These are phyloP conservation scores for Chlorella sp. DNA, from an alignment of 139 green algal genomes.

Conservation along the genomic window DNA sequence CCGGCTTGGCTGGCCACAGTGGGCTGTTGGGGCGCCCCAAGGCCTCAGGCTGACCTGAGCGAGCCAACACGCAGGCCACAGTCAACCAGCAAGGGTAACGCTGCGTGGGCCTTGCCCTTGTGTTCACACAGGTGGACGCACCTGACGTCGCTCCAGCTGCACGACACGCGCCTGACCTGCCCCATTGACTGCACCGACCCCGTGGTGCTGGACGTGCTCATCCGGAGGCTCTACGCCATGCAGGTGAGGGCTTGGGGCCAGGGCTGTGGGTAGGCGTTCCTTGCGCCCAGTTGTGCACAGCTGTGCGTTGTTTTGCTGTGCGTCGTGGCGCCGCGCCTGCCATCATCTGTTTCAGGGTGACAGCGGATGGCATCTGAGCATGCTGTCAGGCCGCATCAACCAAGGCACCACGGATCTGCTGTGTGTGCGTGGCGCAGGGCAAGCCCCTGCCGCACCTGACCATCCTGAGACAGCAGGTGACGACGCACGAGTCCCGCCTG, in stretches of 20 bases:
- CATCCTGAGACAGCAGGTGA: constrained; percentile 1
- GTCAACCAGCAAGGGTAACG: background rate
- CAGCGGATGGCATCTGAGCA: background rate
- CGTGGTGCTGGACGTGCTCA: background rate
- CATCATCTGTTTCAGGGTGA: background rate
- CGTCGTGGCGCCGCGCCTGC: background rate
- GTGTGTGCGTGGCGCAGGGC: background rate
- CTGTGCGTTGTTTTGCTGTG: background rate
- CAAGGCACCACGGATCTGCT: background rate
- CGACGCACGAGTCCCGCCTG: background rate
- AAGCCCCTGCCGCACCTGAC: constrained; percentile 1
- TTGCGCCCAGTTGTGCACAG: background rate
- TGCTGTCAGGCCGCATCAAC: background rate
- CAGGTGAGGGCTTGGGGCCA: background rate
- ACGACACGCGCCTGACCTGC: background rate
- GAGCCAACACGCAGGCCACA: background rate
- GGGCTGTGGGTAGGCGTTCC: background rate
- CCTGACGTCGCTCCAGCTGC: background rate
- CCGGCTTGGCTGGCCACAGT: background rate
- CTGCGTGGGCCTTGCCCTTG: background rate
- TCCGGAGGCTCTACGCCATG: constrained; percentile 1
- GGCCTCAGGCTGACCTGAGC: background rate
- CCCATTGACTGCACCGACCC: constrained; percentile 7
- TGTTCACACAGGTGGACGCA: background rate
- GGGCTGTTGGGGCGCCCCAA: background rate